These are phyloP conservation scores for Physaria fendleri DNA, from an alignment of 345 rosid species.

Conservation along the genomic window DNA sequence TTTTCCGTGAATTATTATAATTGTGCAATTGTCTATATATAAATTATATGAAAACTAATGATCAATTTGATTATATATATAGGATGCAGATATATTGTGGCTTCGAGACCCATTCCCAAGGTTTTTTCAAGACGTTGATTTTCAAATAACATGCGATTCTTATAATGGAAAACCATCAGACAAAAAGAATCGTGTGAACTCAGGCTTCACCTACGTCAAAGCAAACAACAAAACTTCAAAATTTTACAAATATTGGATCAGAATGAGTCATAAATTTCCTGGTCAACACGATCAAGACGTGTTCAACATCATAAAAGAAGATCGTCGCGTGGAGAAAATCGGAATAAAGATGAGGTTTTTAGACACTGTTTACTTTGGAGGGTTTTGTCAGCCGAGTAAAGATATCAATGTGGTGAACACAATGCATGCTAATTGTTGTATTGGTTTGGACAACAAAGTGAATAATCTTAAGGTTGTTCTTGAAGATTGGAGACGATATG, in stretches of 20 bases:
- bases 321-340: conserved; percentile 28
- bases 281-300: conserved; percentile 77
- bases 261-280: conserved; percentile 36
- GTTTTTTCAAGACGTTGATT: no score
- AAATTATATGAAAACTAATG: no score
- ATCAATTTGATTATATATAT: no score
- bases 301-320: conserved; percentile 47
- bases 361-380: conserved; percentile 61
- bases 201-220: conserved; percentile 61
- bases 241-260: conserved; percentile 62
- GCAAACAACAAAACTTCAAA: conserved; percentile 41
- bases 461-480: conserved; percentile 48
- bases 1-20: neutral
- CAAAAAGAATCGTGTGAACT: conserved; percentile 44
- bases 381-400: conserved; percentile 54
- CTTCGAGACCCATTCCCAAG: no score
- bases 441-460: conserved; percentile 53
- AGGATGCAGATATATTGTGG: no score
- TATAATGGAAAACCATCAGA: conserved; percentile 44
- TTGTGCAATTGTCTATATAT: no score
- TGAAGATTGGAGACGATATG: conserved; percentile 53
- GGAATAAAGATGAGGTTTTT: conserved; percentile 52
- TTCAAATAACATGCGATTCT: no score
- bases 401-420: conserved; percentile 61
- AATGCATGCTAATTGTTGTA: conserved; percentile 87